Evolutionary conservation across 2,329 filamentous ascomycete species (phyloP).

Genomic region (Nigrospora sphaerica): DNA sequence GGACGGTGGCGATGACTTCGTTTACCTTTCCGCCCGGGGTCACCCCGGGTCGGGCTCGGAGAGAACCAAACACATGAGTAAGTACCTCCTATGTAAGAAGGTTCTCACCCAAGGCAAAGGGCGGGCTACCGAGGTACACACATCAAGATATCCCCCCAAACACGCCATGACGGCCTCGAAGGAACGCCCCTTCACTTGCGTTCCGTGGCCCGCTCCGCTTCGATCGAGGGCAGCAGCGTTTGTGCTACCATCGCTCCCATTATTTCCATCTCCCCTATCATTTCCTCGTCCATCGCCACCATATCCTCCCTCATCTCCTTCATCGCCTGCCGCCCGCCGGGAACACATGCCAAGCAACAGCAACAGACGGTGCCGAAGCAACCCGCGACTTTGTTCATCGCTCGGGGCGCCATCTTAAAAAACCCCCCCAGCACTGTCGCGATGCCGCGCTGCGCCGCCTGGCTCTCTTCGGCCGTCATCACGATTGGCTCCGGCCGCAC

Average conservation of each 20-base stretch:
- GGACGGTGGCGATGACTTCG: no score
- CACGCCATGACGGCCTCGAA: no score
- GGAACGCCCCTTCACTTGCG: no score
- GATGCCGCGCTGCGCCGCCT: not conserved
- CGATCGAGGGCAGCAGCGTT: not conserved
- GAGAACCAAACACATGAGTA: no score
- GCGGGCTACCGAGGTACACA: no score
- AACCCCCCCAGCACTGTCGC: not conserved
- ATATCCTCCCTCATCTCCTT: not conserved
- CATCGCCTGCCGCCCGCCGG: not conserved
- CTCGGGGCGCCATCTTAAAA: not conserved
- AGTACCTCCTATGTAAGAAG: no score
- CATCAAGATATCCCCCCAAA: no score
- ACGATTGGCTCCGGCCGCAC: not conserved
- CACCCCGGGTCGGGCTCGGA: no score
- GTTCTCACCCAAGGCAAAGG: no score
- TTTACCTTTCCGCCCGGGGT: no score
- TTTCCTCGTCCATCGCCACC: not conserved
- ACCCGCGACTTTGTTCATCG: not conserved
- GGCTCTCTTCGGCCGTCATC: not conserved
- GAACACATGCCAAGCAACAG: not conserved
- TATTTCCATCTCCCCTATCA: not conserved
- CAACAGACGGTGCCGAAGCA: not conserved
- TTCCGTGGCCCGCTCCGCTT: no score
- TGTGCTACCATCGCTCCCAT: not conserved